Evolutionary conservation across 768 basidiomycete genomes (phyloP).

Genomic region (Lentinula lateritia): DNA sequence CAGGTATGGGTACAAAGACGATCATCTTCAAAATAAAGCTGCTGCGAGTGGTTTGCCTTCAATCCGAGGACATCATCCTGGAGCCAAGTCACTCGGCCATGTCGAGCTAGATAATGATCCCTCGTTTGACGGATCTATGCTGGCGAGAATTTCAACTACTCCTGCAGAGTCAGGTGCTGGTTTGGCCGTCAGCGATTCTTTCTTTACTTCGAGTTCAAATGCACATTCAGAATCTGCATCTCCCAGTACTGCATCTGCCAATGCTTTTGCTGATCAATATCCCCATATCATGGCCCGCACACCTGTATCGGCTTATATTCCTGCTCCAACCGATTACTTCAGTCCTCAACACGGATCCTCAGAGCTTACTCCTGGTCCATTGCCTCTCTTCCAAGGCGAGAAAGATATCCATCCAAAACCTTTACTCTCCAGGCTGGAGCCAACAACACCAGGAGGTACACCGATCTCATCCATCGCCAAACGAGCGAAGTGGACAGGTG

Average conservation of each 20-base stretch:
- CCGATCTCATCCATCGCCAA: not conserved
- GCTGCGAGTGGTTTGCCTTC: not conserved
- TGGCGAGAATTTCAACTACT: not conserved
- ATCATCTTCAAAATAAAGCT: not conserved
- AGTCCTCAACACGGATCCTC: not conserved
- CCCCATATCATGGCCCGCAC: not conserved
- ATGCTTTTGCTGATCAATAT: not conserved
- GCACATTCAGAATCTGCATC: not conserved
- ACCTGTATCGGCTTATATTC: constrained; percentile 2
- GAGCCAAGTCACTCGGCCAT: constrained; percentile 1
- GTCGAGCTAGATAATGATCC: not conserved
- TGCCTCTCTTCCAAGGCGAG: not conserved
- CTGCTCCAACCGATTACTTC: not conserved
- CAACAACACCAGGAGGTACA: not conserved
- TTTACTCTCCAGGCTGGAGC: not conserved
- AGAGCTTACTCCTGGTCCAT: not conserved
- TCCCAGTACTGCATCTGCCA: not conserved
- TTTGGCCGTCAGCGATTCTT: not conserved
- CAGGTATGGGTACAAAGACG: constrained; percentile 29
- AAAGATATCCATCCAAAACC: not conserved
- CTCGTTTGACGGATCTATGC: not conserved
- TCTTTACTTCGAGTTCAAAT: not conserved
- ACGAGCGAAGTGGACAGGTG: constrained; percentile 14
- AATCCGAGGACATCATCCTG: not conserved
- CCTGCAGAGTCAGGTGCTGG: not conserved